phyloP scores from a whole-genome alignment of 257 asterid genomes.

The Penstemon eatonii region DNA sequence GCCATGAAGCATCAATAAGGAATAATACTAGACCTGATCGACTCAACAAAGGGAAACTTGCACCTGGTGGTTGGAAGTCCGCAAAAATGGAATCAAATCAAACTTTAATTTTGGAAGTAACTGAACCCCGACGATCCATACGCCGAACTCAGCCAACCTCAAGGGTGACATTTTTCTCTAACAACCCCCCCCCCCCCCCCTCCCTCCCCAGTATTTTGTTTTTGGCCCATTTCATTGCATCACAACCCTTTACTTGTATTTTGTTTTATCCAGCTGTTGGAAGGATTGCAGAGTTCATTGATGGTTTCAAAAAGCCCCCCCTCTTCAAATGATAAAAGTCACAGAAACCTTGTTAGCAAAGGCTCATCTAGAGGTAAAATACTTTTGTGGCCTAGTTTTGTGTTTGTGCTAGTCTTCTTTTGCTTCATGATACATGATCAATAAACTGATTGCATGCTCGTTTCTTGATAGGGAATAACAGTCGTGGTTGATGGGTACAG shows the following conservation, averaged over 20 bases:
- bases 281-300: constrained; percentile 89
- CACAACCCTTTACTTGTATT: constrained; percentile 7
- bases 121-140: constrained; percentile 91
- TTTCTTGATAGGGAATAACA: constrained; percentile 35
- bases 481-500: constrained; percentile 19
- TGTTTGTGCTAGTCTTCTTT: not conserved
- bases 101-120: constrained; percentile 39
- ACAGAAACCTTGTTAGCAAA: constrained; percentile 45
- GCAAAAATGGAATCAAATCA: constrained; percentile 50
- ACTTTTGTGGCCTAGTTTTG: not conserved
- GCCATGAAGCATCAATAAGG: constrained; percentile 44
- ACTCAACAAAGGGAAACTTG: constrained; percentile 53
- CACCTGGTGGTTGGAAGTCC: constrained; percentile 44
- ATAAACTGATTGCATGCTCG: constrained; percentile 4
- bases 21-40: constrained; percentile 46
- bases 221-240: not conserved
- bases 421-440: not conserved
- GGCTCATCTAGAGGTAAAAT: constrained; percentile 54
- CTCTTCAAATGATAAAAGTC: constrained; percentile 67
- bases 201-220: not conserved
- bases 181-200: not conserved
- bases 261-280: constrained; percentile 66
- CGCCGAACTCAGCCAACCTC: constrained; percentile 98
- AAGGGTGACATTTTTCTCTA: constrained; percentile 51
- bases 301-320: constrained; percentile 64